Conservation (phyloP, 2,329 filamentous ascomycete species). For the Sordariomycetes sp. region DNA sequence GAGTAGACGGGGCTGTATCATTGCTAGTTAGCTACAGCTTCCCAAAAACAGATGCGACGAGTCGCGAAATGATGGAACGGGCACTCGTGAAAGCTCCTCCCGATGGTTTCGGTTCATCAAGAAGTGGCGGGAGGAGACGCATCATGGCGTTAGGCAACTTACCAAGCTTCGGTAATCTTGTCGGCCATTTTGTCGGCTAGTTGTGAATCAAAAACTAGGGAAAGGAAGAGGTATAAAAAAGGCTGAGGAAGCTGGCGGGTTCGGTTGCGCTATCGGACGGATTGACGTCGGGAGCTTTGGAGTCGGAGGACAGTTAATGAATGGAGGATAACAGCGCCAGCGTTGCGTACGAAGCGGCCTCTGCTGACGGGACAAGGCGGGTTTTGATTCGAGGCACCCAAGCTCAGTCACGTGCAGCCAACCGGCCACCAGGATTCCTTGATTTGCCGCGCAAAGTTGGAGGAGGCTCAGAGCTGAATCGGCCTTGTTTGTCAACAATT, state of each 20-base stretch:
- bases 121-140: constrained; percentile 6
- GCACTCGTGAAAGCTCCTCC: constrained; percentile 10
- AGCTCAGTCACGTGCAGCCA: constrained; percentile 1
- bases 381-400: constrained; percentile 1
- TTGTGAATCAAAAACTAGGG: constrained; percentile 13
- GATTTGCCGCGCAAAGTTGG: neutral
- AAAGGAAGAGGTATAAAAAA: constrained; percentile 6
- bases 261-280: constrained; percentile 7
- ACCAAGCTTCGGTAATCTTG: constrained; percentile 58
- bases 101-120: constrained; percentile 6
- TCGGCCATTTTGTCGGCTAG: constrained; percentile 45
- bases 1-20: constrained; percentile 82
- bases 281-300: constrained; percentile 4
- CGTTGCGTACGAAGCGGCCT: neutral
- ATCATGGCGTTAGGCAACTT: constrained; percentile 27
- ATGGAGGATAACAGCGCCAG: neutral
- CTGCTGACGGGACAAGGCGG: constrained; percentile 2
- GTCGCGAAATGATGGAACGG: constrained; percentile 15
- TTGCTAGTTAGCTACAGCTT: constrained; percentile 25
- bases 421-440: neutral
- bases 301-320: constrained; percentile 1
- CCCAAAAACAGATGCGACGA: constrained; percentile 12
- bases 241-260: constrained; percentile 4
- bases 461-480: neutral
- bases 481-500: neutral